These are phyloP conservation scores for Bolboschoenus planiculmis DNA, from an alignment of 176 grass and related monocot species.

Conservation along the genomic window DNA sequence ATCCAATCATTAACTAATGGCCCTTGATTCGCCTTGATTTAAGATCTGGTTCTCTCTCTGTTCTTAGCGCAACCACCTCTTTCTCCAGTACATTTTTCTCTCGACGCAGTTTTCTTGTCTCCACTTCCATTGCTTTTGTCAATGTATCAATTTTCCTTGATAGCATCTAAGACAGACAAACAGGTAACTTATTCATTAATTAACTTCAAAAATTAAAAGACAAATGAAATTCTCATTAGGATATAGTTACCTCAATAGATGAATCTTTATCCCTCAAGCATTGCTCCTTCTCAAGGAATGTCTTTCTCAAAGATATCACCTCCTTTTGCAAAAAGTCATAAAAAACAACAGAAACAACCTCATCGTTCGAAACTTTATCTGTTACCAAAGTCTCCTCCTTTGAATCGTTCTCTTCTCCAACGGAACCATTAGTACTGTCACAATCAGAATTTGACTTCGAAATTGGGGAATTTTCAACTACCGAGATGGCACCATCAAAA, in stretches of 20 bases:
- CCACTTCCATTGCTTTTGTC: constrained; percentile 92
- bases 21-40: constrained; percentile 45
- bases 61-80: constrained; percentile 65
- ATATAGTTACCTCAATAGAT: constrained; percentile 71
- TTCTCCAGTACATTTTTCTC: constrained; percentile 80
- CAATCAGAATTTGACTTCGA: constrained; percentile 41
- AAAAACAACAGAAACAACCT: constrained; percentile 60
- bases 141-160: constrained; percentile 88
- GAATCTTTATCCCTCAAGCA: constrained; percentile 91
- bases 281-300: constrained; percentile 82
- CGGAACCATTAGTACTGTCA: constrained; percentile 60
- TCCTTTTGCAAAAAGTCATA: constrained; percentile 95
- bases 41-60: constrained; percentile 65
- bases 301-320: constrained; percentile 76
- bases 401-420: constrained; percentile 40
- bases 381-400: constrained; percentile 31
- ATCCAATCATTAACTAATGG: not conserved
- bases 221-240: not conserved
- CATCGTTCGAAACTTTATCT: constrained; percentile 40
- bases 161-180: constrained; percentile 54
- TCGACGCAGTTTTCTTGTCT: constrained; percentile 83
- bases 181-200: not conserved
- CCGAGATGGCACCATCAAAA: constrained; percentile 61
- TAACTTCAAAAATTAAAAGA: not conserved
- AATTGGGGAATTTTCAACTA: constrained; percentile 36